These are phyloP conservation scores for Juncus inflexus DNA, from an alignment of 176 grass and related monocot genomes.

Conservation along the genomic window DNA sequence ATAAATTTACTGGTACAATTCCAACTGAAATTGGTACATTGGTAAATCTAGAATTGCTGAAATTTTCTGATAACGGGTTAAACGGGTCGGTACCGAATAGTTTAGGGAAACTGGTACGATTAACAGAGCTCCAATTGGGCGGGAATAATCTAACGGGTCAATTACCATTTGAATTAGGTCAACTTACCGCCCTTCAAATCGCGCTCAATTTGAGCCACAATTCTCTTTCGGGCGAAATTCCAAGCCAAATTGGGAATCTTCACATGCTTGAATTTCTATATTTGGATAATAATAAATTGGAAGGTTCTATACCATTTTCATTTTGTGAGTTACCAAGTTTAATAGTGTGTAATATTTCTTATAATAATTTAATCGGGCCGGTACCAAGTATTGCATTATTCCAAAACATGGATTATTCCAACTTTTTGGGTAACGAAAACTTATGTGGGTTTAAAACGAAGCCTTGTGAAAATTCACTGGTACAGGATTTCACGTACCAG, in stretches of 20 bases:
- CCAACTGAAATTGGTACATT: slow-evolving; percentile 63
- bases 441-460: slow-evolving; percentile 65
- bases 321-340: slow-evolving; percentile 72
- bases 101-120: slow-evolving; percentile 60
- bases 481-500: slow-evolving; percentile 34
- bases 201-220: slow-evolving; percentile 91
- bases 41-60: slow-evolving; percentile 76
- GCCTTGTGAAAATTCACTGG: slow-evolving; percentile 39
- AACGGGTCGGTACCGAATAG: slow-evolving; percentile 77
- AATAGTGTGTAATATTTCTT: slow-evolving; percentile 88
- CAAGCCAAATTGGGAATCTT: slow-evolving; percentile 66
- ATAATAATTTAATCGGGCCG: slow-evolving; percentile 69
- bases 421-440: slow-evolving; percentile 76
- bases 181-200: slow-evolving; percentile 71
- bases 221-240: slow-evolving; percentile 75
- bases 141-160: slow-evolving; percentile 62
- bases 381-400: slow-evolving; percentile 67
- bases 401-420: slow-evolving; percentile 65
- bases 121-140: slow-evolving; percentile 90
- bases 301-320: slow-evolving; percentile 67
- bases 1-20: slow-evolving; percentile 60
- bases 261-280: slow-evolving; percentile 69
- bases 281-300: slow-evolving; percentile 88
- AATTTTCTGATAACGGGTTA: slow-evolving; percentile 69
- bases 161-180: slow-evolving; percentile 70